These are phyloP conservation scores for Alternaria longipes DNA, from an alignment of 2,329 filamentous ascomycete genomes.

Conservation along the genomic window DNA sequence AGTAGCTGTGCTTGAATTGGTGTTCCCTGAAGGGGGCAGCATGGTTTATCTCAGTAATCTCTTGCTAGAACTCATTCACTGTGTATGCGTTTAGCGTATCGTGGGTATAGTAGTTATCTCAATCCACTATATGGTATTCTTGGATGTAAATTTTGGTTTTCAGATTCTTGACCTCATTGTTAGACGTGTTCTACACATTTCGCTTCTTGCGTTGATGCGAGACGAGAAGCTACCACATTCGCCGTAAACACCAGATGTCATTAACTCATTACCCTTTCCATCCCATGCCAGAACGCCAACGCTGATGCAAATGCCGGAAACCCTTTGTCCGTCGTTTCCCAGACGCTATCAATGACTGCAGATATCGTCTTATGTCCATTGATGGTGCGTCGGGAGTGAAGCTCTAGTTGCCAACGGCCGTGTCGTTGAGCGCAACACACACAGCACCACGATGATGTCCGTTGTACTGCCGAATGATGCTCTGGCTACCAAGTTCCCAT, in stretches of 20 bases:
- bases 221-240: constrained; percentile 1
- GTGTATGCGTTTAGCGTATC: not conserved
- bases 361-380: not conserved
- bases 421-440: constrained; percentile 89
- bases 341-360: not conserved
- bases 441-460: constrained; percentile 92
- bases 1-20: not conserved
- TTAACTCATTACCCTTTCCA: constrained; percentile 3
- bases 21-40: not conserved
- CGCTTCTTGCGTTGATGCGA: not conserved
- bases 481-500: constrained; percentile 87
- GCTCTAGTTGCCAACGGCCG: constrained; percentile 48
- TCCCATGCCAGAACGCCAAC: constrained; percentile 13
- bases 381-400: not conserved
- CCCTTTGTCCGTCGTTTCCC: not conserved
- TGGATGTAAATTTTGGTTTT: not conserved
- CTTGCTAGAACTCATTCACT: not conserved
- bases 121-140: not conserved
- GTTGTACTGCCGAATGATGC: constrained; percentile 94
- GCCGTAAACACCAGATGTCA: constrained; percentile 6
- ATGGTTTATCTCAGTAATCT: not conserved
- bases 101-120: not conserved
- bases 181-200: not conserved
- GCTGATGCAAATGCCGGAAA: constrained; percentile 16
- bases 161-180: not conserved